A percentile compares a stretch with the other conserved stretches of the same genome.
Conservation (phyloP, 306 rosid species). For the Acacia melanoxylon region DNA sequence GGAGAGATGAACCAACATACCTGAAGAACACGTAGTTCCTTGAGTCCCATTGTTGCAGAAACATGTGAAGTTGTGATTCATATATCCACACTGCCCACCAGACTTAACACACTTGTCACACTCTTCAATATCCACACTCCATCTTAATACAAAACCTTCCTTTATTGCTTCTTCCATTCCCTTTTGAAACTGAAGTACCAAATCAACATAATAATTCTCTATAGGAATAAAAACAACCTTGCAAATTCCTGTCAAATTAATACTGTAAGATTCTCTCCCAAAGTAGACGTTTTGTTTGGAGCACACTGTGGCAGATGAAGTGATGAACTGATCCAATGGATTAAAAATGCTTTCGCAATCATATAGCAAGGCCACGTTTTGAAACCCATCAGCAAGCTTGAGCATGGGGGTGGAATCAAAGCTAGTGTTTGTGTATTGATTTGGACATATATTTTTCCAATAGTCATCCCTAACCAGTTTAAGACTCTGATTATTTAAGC, state of each 20-base stretch:
- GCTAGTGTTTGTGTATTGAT: not conserved
- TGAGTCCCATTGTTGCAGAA: not conserved
- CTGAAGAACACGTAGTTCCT: not conserved
- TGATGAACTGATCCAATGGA: accelerated
- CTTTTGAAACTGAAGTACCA: accelerated
- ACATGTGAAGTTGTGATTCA: not conserved
- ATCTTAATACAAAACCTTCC: not conserved
- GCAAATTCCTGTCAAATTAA: not conserved
- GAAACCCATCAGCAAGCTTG: not conserved
- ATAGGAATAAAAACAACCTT: not conserved
- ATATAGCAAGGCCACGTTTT: not conserved
- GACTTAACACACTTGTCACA: not conserved
- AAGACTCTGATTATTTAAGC: not conserved
- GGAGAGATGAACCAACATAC: not conserved
- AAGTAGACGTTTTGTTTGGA: not conserved
- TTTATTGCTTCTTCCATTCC: not conserved
- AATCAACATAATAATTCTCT: accelerated
- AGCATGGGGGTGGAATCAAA: not conserved
- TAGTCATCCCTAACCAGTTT: slow-evolving; percentile 18
- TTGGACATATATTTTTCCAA: not conserved
- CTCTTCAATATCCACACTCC: not conserved
- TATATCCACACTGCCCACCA: not conserved
- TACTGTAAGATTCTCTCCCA: not conserved
- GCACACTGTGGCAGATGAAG: not conserved
- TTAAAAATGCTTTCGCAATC: not conserved